Base-by-base conservation (phyloP, 495 filamentous ascomycete genomes). In the Penicillium cinerascens region DNA sequence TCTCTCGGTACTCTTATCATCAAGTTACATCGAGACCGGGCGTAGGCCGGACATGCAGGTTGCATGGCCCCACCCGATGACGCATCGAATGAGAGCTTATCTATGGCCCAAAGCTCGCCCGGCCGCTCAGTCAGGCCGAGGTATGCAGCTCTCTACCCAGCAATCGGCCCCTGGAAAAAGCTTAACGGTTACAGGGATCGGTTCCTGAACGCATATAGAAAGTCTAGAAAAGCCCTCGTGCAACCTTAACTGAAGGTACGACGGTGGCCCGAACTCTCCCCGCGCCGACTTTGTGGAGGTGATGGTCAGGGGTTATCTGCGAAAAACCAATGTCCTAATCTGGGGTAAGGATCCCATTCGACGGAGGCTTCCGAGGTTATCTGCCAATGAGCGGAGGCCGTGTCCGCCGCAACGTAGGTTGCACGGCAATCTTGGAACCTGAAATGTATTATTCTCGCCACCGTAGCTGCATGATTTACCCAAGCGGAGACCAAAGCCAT, bases 381-480 rank as follows among this genome's bases (percentile, higher is more conserved):
- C 9, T 29, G 29, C 29, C 3, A 13, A 33, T 33, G 10, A 13
- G 8, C 29, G 13, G 29, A 13, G 1, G 4, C 2, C 4, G 8
- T 1, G 29, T 11, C 11, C 29, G 13, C 11, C 11, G 11, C 29
- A 15, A 3, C 3, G 10, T 33, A 3, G 29, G 4, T 33, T 10
- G 10, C 29, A 10, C 22, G 26, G 2, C 9, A 13, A 33, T 3
- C 29, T 13, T 33, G 29, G 29, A 33, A 4, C 3, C 29, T 33
- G 29, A 13, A 13, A 33, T 15, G 13, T 16, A 39, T 49, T 43
- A 23, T 44, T 45, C 47, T 35, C 41, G 52, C 52, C 46, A 55
- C 52, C 18, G n/a, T 27, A 21, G 3, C 37, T 44, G 41, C 35
- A n/a, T 17, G 20, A 26, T 36, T 21, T 44, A 35, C n/a, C 16